Base-by-base conservation (phyloP, 306 rosid species). In the Erythrophleum fordii region DNA sequence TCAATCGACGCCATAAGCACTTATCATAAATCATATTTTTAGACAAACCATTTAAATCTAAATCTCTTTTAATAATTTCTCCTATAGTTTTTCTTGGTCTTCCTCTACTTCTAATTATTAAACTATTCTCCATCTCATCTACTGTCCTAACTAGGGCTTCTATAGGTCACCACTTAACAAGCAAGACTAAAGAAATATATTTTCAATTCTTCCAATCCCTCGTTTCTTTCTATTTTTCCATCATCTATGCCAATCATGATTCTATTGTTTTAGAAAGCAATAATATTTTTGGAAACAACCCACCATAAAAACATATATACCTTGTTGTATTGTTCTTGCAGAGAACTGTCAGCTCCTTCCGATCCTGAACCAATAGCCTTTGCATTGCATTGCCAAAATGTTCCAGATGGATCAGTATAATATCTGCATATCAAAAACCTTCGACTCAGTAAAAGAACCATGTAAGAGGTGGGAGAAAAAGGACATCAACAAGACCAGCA, bases 341-440 rank as follows among this genome's bases (percentile, higher is more conserved):
- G 93, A 82, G 99, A 93, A 81, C 97, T 95, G 78, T 95, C 99
- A 22, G 99, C 99, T 34, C 98, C 99, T 88, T 95, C 99, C 3
- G 98, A 95, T 56, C 99, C 99, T 22, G 99, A 95, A 26, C 99
- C 99, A 71, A 95, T 95, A 75, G 99, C 99, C 83, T 95, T 95
- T 69, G 92, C 99, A 83, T 89, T 90, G 96, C 99, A 95, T 90
- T 95, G 99, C 99, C 99, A 95, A 81, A 95, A 95, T 20, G 99
- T 95, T 81, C 99, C 99, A 74, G 99, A 95, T 49, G 99, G 99
- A 88, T 95, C 99, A 23, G 99, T 95, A 69, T 93, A 85, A 85
- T 93, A 95, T 70, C 99, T 95, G 87, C 86, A 86, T 64, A 76
- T 72, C 55, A 80, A 49, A 77, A 77, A 52, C 77, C 64, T 51